phyloP scores from a whole-genome alignment of 2,329 filamentous ascomycete genomes.

The Harringtonia lauricola region DNA sequence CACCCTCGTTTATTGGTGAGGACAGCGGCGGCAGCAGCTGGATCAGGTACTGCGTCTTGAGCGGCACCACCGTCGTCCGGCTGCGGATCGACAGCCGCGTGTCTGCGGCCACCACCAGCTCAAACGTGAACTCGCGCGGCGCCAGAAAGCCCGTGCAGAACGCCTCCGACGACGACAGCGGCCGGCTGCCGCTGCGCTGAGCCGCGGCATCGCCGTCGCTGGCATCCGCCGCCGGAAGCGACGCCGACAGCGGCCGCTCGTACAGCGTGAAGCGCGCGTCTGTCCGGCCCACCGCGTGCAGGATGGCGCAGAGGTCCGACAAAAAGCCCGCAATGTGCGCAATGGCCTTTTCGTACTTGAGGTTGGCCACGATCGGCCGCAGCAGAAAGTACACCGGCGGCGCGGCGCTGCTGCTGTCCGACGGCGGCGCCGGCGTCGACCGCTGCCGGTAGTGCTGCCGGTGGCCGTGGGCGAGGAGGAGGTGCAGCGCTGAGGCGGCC shows the following conservation, averaged over 20 bases:
- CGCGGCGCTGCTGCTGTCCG: conserved; percentile 22
- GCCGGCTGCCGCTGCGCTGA: conserved; percentile 24
- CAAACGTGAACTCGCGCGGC: conserved; percentile 28
- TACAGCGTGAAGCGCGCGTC: conserved; percentile 9
- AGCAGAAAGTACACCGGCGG: conserved; percentile 37
- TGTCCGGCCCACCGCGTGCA: conserved; percentile 20
- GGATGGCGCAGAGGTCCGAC: conserved; percentile 28
- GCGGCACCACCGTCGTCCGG: conserved; percentile 31
- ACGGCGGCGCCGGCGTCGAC: conserved; percentile 40
- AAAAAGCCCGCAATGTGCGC: conserved; percentile 27
- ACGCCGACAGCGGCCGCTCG: conserved; percentile 8
- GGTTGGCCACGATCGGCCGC: conserved; percentile 38
- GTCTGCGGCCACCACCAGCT: conserved; percentile 33
- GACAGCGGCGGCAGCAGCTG: conserved; percentile 22
- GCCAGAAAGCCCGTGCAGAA: conserved; percentile 32
- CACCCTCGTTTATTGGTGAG: not conserved
- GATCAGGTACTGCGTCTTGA: conserved; percentile 33
- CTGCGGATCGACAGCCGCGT: conserved; percentile 30
- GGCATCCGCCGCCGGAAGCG: not conserved
- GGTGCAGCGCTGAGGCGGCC: conserved; percentile 55
- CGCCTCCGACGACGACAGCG: conserved; percentile 29
- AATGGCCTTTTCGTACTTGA: conserved; percentile 31
- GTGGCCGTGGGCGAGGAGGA: conserved; percentile 72
- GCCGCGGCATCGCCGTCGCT: conserved; percentile 22
- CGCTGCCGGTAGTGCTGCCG: conserved; percentile 49